Percentiles rank a stretch among this genome's conserved stretches.
phyloP scores from a whole-genome alignment of 306 rosid species.

The Begonia peltatifolia region DNA sequence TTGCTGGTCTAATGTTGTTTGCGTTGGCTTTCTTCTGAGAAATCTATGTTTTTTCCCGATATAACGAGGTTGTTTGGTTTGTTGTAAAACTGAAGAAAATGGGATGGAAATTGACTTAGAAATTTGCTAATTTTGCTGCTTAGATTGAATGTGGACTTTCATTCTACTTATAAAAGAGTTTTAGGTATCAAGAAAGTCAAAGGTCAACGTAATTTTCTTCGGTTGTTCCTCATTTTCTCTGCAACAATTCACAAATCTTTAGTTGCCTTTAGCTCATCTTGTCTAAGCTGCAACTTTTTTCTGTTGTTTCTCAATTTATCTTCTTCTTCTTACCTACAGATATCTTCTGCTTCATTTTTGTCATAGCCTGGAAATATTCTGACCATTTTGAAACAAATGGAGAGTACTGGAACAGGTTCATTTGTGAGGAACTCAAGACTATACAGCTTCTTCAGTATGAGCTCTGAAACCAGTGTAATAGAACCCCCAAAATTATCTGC shows the following conservation, averaged over 20 bases:
- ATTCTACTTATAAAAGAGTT: too few species aligned
- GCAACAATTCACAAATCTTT: too few species aligned
- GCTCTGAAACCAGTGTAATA: slow-evolving; percentile 22
- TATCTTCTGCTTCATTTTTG: background rate
- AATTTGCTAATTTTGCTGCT: too few species aligned
- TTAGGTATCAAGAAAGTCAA: too few species aligned
- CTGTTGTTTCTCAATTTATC: background rate
- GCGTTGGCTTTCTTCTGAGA: background rate
- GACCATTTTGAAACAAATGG: background rate
- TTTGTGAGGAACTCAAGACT: slow-evolving; percentile 34
- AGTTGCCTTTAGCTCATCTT: too few species aligned
- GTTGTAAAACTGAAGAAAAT: too few species aligned
- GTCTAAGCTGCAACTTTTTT: background rate
- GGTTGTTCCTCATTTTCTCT: too few species aligned
- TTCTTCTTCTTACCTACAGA: background rate
- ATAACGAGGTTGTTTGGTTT: too few species aligned
- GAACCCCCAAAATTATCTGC: slow-evolving; percentile 15
- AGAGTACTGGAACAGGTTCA: slow-evolving; percentile 21
- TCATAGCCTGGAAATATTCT: background rate
- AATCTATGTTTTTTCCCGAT: too few species aligned
- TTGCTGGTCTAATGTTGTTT: background rate
- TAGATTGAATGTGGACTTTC: too few species aligned
- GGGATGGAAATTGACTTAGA: too few species aligned
- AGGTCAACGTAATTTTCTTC: too few species aligned
- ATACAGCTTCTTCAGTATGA: slow-evolving; percentile 32